phyloP scores from a whole-genome alignment of 2,329 filamentous ascomycete genomes.

The Dryadomyces quercivorus region DNA sequence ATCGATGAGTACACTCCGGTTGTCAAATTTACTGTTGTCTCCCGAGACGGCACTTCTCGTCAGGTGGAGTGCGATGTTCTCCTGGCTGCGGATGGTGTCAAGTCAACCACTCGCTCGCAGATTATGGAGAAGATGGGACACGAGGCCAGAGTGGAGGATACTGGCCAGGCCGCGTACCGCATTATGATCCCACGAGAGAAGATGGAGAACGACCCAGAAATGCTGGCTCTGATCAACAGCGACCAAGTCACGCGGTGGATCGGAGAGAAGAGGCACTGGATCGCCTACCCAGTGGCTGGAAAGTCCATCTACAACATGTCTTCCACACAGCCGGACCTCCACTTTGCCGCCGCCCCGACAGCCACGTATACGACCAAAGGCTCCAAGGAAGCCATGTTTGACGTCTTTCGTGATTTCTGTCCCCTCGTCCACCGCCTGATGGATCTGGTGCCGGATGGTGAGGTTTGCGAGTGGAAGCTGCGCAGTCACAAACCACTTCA shows the following conservation, averaged over 20 bases:
- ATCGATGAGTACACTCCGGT: background rate
- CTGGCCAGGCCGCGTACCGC: constrained; percentile 65
- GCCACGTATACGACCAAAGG: constrained; percentile 52
- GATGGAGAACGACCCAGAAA: constrained; percentile 54
- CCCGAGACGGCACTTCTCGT: background rate
- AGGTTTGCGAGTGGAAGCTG: constrained; percentile 54
- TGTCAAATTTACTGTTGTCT: background rate
- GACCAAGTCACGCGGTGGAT: constrained; percentile 65
- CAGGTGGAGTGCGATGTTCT: constrained; percentile 38
- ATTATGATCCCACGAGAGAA: constrained; percentile 61
- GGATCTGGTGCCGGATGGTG: constrained; percentile 45
- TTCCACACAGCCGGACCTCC: constrained; percentile 46
- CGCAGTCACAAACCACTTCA: constrained; percentile 43
- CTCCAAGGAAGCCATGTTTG: constrained; percentile 46
- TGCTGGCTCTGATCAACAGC: constrained; percentile 52
- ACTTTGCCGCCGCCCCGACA: constrained; percentile 44
- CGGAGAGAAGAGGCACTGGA: constrained; percentile 61
- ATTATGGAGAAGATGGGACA: constrained; percentile 42
- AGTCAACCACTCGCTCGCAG: constrained; percentile 34
- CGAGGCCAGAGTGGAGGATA: constrained; percentile 47
- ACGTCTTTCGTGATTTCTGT: constrained; percentile 49
- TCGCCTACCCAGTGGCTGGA: constrained; percentile 61
- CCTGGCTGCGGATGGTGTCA: constrained; percentile 43
- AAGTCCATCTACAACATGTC: constrained; percentile 56
- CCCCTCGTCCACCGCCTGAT: constrained; percentile 45